These are phyloP conservation scores for Asterella californica DNA, from an alignment of 225 moss, liverwort and hornwort genomes.

Conservation along the genomic window DNA sequence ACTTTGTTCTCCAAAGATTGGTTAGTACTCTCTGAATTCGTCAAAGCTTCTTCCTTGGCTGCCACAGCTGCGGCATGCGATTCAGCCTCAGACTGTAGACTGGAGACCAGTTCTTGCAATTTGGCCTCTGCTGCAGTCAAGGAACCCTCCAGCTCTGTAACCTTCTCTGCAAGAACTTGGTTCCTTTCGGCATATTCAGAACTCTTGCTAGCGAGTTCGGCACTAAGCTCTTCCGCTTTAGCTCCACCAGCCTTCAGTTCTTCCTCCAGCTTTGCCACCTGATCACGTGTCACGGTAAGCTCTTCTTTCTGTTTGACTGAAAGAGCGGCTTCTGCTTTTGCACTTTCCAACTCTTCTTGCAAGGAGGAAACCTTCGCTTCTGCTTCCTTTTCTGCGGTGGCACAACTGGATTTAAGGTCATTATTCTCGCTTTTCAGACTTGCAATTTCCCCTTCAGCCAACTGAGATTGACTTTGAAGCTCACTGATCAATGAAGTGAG, in stretches of 20 bases:
- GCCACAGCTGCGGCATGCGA: conserved; percentile 5
- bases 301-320: conserved; percentile 16
- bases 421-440: conserved; percentile 9
- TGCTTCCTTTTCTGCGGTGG: conserved; percentile 17
- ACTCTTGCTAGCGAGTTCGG: conserved; percentile 4
- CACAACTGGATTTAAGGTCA: conserved; percentile 7
- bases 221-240: conserved; percentile 8
- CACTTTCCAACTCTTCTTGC: conserved; percentile 18
- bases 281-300: conserved; percentile 1
- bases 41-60: conserved; percentile 17
- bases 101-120: conserved; percentile 13
- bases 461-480: conserved; percentile 7
- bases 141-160: conserved; percentile 4
- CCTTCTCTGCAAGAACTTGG: conserved; percentile 11
- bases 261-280: conserved; percentile 12
- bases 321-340: conserved; percentile 7
- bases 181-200: neutral
- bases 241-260: conserved; percentile 13
- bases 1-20: conserved; percentile 23
- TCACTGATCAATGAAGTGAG: neutral
- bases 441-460: conserved; percentile 15
- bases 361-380: conserved; percentile 19
- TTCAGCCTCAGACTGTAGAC: conserved; percentile 7
- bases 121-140: conserved; percentile 3
- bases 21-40: neutral